These are phyloP conservation scores for Boehmeria nivea DNA, from an alignment of 306 rosid species.

Conservation along the genomic window DNA sequence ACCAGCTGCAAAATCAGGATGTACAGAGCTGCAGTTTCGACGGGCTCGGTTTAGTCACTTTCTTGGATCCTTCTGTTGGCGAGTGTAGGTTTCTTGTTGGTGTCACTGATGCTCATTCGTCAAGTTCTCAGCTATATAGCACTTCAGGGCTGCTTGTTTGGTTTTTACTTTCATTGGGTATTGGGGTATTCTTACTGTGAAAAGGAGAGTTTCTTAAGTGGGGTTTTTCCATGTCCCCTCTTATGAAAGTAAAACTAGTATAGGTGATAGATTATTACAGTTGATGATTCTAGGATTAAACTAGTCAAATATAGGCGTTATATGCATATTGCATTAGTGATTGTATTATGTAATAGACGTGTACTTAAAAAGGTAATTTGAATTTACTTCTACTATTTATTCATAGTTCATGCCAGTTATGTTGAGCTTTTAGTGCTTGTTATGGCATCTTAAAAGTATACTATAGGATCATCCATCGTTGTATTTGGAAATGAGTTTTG, in stretches of 20 bases:
- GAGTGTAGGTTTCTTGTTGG: constrained; percentile 83
- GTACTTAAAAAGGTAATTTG: too few relatives aligned
- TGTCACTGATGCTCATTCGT: constrained; percentile 54
- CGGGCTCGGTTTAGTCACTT: constrained; percentile 84
- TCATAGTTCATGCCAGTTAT: too few relatives aligned
- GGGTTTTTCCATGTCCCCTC: too few relatives aligned
- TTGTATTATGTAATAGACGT: too few relatives aligned
- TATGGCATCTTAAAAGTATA: too few relatives aligned
- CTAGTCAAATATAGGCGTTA: too few relatives aligned
- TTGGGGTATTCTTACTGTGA: constrained; percentile 31
- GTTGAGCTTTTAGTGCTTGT: too few relatives aligned
- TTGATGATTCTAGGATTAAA: neutral
- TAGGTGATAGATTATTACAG: constrained; percentile 20
- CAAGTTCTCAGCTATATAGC: constrained; percentile 28
- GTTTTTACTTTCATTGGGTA: constrained; percentile 34
- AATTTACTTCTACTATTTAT: too few relatives aligned
- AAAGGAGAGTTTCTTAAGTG: constrained; percentile 45
- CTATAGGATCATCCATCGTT: too few relatives aligned
- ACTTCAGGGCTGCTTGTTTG: constrained; percentile 27
- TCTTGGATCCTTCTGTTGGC: constrained; percentile 77
- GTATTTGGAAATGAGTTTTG: too few relatives aligned
- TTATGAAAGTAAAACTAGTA: too few relatives aligned
- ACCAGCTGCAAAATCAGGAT: constrained; percentile 84
- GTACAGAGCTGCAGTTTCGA: constrained; percentile 74
- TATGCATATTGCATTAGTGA: too few relatives aligned